Conservation (phyloP, 2,329 filamentous ascomycete genomes). For the Piedraia hortae region DNA sequence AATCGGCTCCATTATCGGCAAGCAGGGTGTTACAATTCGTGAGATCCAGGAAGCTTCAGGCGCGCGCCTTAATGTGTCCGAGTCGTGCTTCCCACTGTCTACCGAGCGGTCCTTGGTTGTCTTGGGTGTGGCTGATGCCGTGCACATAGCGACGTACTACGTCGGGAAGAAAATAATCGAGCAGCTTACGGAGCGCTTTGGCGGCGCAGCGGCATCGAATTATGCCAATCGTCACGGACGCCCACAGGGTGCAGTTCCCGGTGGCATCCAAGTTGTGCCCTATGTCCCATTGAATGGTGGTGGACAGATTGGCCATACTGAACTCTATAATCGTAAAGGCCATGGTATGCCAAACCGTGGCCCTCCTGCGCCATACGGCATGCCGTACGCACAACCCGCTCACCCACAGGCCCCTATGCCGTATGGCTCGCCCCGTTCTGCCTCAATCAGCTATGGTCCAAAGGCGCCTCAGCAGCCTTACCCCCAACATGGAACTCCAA, state of each 20-base stretch:
- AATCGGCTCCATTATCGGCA: slow-evolving; percentile 96
- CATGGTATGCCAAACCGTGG: slow-evolving; percentile 55
- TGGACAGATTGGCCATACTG: slow-evolving; percentile 66
- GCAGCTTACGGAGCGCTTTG: slow-evolving; percentile 88
- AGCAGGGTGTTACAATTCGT: slow-evolving; percentile 80
- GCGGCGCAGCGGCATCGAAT: slow-evolving; percentile 84
- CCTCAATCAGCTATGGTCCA: slow-evolving; percentile 54
- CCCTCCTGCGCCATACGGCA: slow-evolving; percentile 25
- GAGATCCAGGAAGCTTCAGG: slow-evolving; percentile 97
- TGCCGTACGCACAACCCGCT: slow-evolving; percentile 33
- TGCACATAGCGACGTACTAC: slow-evolving; percentile 97
- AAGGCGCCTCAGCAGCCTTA: slow-evolving; percentile 42
- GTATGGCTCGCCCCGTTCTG: slow-evolving; percentile 45
- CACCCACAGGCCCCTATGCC: slow-evolving; percentile 26
- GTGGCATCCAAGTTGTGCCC: slow-evolving; percentile 96
- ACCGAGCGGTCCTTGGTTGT: slow-evolving; percentile 95
- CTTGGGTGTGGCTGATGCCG: slow-evolving; percentile 88
- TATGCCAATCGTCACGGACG: slow-evolving; percentile 88
- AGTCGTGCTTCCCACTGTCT: slow-evolving; percentile 77
- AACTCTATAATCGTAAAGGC: slow-evolving; percentile 50
- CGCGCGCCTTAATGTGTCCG: slow-evolving; percentile 84
- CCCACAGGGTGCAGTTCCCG: slow-evolving; percentile 75
- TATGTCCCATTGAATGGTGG: slow-evolving; percentile 83
- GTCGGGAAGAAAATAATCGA: slow-evolving; percentile 93
- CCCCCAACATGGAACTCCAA: slow-evolving; percentile 19